Conservation (phyloP, 2,329 filamentous ascomycete species). For the Colletotrichum cereale region DNA sequence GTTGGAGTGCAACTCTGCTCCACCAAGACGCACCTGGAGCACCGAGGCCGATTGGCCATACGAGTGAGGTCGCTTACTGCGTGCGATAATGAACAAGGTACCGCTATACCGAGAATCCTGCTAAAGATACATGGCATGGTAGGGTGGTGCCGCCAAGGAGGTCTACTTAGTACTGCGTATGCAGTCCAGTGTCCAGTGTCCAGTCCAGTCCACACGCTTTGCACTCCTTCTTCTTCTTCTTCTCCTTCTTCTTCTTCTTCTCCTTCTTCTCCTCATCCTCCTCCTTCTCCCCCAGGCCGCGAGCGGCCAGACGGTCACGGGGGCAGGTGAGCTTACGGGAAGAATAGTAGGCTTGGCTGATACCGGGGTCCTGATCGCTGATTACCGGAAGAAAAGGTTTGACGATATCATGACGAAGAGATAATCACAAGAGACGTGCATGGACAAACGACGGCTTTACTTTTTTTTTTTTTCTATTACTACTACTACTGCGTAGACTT, state of each 20-base stretch:
- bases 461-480: neutral
- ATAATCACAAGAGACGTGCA: conserved; percentile 15
- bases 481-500: too few relatives aligned
- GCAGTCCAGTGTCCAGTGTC: conserved; percentile 10
- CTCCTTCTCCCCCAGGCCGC: too few relatives aligned
- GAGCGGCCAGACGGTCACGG: conserved; percentile 21
- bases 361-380: neutral
- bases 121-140: conserved; percentile 14
- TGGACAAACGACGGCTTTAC: neutral
- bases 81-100: conserved; percentile 3
- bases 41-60: conserved; percentile 23
- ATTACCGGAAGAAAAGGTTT: too few relatives aligned
- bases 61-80: conserved; percentile 3
- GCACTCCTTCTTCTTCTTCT: too few relatives aligned
- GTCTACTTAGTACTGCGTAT: too few relatives aligned
- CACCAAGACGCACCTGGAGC: conserved; percentile 20
- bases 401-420: neutral
- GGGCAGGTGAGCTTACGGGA: conserved; percentile 19
- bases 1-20: conserved; percentile 20
- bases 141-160: neutral
- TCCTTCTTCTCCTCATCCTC: too few relatives aligned
- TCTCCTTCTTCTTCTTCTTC: too few relatives aligned
- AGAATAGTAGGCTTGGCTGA: neutral
- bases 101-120: neutral
- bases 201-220: neutral